phyloP scores from a whole-genome alignment of 768 basidiomycete species.

The Phanerodontia chrysosporium region DNA sequence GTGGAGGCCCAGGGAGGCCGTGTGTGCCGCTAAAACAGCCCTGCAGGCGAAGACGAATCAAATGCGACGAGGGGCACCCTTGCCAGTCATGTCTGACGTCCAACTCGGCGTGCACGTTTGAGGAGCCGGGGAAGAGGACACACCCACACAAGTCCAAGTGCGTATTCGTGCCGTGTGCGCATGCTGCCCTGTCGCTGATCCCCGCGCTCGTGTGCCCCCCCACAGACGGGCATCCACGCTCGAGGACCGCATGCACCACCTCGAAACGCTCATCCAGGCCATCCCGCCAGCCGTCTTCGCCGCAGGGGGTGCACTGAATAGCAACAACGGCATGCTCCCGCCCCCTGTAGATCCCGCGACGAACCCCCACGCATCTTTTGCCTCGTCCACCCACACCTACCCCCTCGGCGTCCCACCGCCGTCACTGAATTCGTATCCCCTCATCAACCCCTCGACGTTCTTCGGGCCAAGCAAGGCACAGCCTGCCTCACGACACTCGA shows the following conservation, averaged over 20 bases:
- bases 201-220: too few relatives aligned
- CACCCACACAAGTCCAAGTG: conserved; percentile 89
- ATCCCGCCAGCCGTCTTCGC: conserved; percentile 80
- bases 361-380: conserved; percentile 34
- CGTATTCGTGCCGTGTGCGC: conserved; percentile 26
- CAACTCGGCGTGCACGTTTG: conserved; percentile 79
- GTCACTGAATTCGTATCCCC: conserved; percentile 70
- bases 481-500: conserved; percentile 41
- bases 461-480: conserved; percentile 49
- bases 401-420: conserved; percentile 71
- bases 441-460: conserved; percentile 78
- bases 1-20: background rate
- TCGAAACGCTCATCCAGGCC: conserved; percentile 80
- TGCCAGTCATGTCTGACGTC: conserved; percentile 86
- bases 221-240: conserved; percentile 78
- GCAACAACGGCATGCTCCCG: conserved; percentile 28
- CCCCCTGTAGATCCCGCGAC: conserved; percentile 28
- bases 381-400: conserved; percentile 36
- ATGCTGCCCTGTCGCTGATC: too few relatives aligned
- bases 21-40: background rate
- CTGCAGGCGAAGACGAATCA: conserved; percentile 72
- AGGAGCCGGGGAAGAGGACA: conserved; percentile 81
- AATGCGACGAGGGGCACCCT: conserved; percentile 86
- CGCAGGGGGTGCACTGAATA: conserved; percentile 40
- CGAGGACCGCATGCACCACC: conserved; percentile 85